A percentile compares a stretch with the other conserved stretches of the same genome.
Conservation (phyloP, 257 asterid species). For the Solanum pimpinellifolium region DNA sequence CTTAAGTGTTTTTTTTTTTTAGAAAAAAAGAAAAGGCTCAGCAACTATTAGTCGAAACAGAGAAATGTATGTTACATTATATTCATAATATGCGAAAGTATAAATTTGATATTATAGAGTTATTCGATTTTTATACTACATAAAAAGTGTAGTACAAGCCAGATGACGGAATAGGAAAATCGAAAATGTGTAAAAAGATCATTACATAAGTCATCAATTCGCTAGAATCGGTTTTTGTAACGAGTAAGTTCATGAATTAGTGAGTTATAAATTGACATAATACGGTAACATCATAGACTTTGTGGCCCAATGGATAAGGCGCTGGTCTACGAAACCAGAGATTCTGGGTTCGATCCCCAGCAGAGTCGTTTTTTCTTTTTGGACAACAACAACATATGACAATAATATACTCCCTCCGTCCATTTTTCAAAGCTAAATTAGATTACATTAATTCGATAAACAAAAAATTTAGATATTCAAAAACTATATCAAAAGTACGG, state of each 20-base stretch:
- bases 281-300: neutral
- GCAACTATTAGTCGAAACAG: neutral
- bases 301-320: slow-evolving; percentile 96
- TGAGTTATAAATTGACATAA: no score
- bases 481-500: no score
- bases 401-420: no score
- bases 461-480: no score
- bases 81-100: neutral
- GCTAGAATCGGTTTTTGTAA: neutral
- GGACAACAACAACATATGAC: no score
- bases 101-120: neutral
- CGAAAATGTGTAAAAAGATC: neutral
- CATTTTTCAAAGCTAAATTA: no score
- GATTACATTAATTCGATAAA: no score
- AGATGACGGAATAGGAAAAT: neutral
- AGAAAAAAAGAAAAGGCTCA: neutral
- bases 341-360: slow-evolving; percentile 98
- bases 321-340: slow-evolving; percentile 99
- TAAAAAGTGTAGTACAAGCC: neutral
- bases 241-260: neutral
- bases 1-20: neutral
- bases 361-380: slow-evolving; percentile 19
- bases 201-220: neutral
- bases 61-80: neutral
- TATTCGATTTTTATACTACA: neutral